These are phyloP conservation scores for Fusarium hostae DNA, from an alignment of 2,329 filamentous ascomycete genomes.

Conservation along the genomic window DNA sequence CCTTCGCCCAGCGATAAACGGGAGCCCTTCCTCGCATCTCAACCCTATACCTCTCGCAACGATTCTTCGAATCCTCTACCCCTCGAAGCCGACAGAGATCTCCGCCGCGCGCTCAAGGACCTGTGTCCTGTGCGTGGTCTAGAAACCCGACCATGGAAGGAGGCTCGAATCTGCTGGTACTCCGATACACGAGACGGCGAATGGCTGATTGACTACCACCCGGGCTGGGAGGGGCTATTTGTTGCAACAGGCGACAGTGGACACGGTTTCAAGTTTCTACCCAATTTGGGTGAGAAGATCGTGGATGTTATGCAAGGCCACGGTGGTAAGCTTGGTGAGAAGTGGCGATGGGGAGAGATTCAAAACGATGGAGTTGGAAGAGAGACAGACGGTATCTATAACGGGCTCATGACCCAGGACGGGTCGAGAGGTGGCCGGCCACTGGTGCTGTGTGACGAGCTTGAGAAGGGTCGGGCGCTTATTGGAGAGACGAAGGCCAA, in stretches of 20 bases:
- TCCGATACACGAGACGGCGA: conserved; percentile 77
- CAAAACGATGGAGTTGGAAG: conserved; percentile 50
- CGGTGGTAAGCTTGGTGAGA: conserved; percentile 62
- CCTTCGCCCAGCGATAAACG: conserved; percentile 42
- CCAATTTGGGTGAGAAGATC: conserved; percentile 71
- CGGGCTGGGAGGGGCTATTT: conserved; percentile 67
- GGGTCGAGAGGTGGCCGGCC: conserved; percentile 62
- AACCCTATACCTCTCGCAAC: conserved; percentile 51
- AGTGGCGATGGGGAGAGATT: conserved; percentile 73
- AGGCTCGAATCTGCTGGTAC: conserved; percentile 79
- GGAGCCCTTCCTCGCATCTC: conserved; percentile 49
- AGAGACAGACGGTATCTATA: conserved; percentile 51
- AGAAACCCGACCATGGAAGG: conserved; percentile 67
- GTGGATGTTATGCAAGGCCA: conserved; percentile 63
- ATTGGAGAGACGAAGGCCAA: conserved; percentile 38
- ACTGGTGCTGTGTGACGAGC: conserved; percentile 58
- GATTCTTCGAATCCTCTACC: conserved; percentile 63
- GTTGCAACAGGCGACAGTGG: conserved; percentile 72
- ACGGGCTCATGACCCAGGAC: conserved; percentile 61
- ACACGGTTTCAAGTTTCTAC: conserved; percentile 76
- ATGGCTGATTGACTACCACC: conserved; percentile 78
- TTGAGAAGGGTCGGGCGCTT: conserved; percentile 45
- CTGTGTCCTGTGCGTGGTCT: conserved; percentile 69
- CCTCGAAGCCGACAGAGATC: conserved; percentile 68
- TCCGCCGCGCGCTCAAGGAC: conserved; percentile 69